Evolutionary conservation across 2,329 filamentous ascomycete species (phyloP).

Genomic region (Fonsecaea monophora): DNA sequence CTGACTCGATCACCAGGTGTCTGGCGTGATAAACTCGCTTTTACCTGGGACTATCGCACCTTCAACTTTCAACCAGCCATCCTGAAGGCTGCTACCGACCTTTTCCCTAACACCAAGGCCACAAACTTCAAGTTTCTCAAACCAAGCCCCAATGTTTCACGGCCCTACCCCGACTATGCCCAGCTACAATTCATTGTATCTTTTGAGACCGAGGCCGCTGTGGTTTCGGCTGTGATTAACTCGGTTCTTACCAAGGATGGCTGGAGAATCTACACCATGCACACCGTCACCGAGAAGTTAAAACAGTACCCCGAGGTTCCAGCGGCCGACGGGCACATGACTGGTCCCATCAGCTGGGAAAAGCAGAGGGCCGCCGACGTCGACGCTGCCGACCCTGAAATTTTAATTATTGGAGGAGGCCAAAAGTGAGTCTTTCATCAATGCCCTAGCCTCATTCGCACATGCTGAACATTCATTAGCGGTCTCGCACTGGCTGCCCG

Average conservation of each 20-base stretch:
- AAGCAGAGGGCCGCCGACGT: conserved; percentile 42
- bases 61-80: conserved; percentile 46
- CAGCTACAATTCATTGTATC: conserved; percentile 44
- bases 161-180: conserved; percentile 43
- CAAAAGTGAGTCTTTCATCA: conserved; percentile 33
- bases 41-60: conserved; percentile 48
- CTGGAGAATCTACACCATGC: conserved; percentile 47
- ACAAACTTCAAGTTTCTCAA: conserved; percentile 41
- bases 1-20: conserved; percentile 41
- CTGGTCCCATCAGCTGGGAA: conserved; percentile 45
- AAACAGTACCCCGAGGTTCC: conserved; percentile 44
- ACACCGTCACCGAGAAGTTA: conserved; percentile 46
- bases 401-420: conserved; percentile 42
- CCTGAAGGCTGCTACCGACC: conserved; percentile 45
- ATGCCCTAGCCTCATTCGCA: neutral
- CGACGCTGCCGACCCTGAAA: conserved; percentile 41
- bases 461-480: conserved; percentile 12
- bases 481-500: conserved; percentile 42
- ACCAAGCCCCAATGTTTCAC: conserved; percentile 37
- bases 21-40: conserved; percentile 48
- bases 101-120: conserved; percentile 43
- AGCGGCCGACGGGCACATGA: conserved; percentile 46
- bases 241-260: conserved; percentile 45
- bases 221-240: conserved; percentile 45
- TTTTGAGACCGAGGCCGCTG: conserved; percentile 44